phyloP scores from a whole-genome alignment of 305 asterid genomes.

The Fraxinus albicans region DNA sequence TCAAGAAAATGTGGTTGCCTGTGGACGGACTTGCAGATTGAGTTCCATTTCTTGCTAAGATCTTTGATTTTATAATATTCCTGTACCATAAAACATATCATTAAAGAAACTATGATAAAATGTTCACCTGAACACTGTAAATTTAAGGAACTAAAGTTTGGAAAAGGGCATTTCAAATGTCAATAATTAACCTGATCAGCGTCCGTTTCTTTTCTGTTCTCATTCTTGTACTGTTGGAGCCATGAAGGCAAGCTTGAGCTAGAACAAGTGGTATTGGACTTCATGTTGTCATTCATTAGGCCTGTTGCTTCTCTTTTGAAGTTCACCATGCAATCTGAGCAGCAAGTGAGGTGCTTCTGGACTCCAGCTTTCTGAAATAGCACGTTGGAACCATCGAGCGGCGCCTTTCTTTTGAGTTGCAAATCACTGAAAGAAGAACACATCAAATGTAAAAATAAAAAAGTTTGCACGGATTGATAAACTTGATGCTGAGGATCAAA shows the following conservation, averaged over 20 bases:
- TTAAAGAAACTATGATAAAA: slow-evolving; percentile 19
- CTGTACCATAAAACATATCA: slow-evolving; percentile 29
- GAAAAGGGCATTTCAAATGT: neutral
- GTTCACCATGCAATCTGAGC: slow-evolving; percentile 69
- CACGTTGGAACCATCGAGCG: slow-evolving; percentile 47
- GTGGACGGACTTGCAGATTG: slow-evolving; percentile 70
- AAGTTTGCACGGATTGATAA: neutral
- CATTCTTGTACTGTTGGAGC: slow-evolving; percentile 80
- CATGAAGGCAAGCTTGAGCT: slow-evolving; percentile 75
- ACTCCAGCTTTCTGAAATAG: slow-evolving; percentile 34
- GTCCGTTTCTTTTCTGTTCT: slow-evolving; percentile 33
- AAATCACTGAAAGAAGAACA: slow-evolving; percentile 36
- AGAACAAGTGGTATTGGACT: slow-evolving; percentile 30
- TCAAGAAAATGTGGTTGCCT: slow-evolving; percentile 61
- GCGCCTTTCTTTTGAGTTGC: slow-evolving; percentile 45
- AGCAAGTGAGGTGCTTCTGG: slow-evolving; percentile 65
- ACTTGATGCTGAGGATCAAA: neutral
- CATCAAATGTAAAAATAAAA: neutral
- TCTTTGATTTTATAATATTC: slow-evolving; percentile 50
- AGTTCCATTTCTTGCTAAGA: slow-evolving; percentile 80
- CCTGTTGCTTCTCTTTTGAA: slow-evolving; percentile 68
- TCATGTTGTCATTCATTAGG: slow-evolving; percentile 25
- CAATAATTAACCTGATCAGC: slow-evolving; percentile 41
- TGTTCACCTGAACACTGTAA: neutral
- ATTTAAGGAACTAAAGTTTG: neutral